Evolutionary conservation across 805 yeast species (phyloP).

Genomic region (Sugiyamaella marilandica): DNA sequence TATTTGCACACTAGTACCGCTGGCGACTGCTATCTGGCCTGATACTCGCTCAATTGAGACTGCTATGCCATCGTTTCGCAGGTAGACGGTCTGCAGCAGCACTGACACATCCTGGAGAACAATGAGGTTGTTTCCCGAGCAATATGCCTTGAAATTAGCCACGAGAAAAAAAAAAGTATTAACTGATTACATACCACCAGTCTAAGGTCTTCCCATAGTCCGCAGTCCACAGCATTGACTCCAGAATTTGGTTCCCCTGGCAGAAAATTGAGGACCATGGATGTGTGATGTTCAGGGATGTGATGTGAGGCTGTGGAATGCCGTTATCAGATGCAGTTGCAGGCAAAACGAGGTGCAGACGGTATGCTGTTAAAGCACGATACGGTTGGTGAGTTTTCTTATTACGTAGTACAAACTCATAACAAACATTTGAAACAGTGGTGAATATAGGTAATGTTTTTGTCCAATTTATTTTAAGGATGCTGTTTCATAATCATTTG

Average conservation of each 20-base stretch:
- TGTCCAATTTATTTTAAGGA: too few relatives aligned
- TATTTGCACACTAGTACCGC: constrained; percentile 20
- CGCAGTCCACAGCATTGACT: constrained; percentile 52
- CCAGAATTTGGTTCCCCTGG: constrained; percentile 80
- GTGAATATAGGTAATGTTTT: too few relatives aligned
- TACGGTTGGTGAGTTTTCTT: too few relatives aligned
- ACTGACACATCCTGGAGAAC: constrained; percentile 48
- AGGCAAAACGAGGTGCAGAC: too few relatives aligned
- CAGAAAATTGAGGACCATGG: constrained; percentile 39
- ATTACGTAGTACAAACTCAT: too few relatives aligned
- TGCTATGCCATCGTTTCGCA: constrained; percentile 59
- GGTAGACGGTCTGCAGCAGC: constrained; percentile 70
- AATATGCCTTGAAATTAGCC: constrained; percentile 45
- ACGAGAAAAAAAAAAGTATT: too few relatives aligned
- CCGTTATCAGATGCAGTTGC: too few relatives aligned
- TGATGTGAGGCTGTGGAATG: not conserved
- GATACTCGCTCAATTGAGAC: constrained; percentile 57
- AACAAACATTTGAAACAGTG: too few relatives aligned
- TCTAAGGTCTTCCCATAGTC: constrained; percentile 60
- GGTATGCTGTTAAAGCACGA: too few relatives aligned
- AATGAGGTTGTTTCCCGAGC: constrained; percentile 84
- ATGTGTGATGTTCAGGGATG: not conserved
- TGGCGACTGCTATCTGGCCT: constrained; percentile 42
- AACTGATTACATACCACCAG: constrained; percentile 38
- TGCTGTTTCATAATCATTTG: too few relatives aligned